phyloP scores from a whole-genome alignment of 1,284 basidiomycete species.

The Prillingera fragicola region DNA sequence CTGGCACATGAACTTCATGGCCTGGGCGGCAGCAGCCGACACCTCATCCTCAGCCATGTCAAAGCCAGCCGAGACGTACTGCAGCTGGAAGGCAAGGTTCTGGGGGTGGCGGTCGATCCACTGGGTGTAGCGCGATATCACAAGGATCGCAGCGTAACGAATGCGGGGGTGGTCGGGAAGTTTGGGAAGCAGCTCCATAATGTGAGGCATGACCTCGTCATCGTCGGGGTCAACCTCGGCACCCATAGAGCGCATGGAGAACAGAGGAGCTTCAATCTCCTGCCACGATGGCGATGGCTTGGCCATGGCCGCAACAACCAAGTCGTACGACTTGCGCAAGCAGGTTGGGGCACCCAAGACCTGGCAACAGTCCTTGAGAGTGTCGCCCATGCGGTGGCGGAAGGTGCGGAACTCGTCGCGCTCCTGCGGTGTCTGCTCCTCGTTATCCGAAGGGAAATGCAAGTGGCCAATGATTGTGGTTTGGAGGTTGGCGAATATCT shows the following conservation, averaged over 20 bases:
- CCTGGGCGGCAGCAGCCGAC: slow-evolving; percentile 88
- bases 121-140: slow-evolving; percentile 92
- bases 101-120: slow-evolving; percentile 90
- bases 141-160: slow-evolving; percentile 89
- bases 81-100: slow-evolving; percentile 78
- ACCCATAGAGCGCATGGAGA: slow-evolving; percentile 98
- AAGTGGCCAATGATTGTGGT: slow-evolving; percentile 83
- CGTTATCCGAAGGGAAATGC: slow-evolving; percentile 79
- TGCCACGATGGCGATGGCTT: slow-evolving; percentile 67
- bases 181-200: slow-evolving; percentile 88
- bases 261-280: slow-evolving; percentile 94
- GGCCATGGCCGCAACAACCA: slow-evolving; percentile 66
- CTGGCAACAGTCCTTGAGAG: slow-evolving; percentile 96
- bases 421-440: slow-evolving; percentile 72
- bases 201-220: slow-evolving; percentile 80
- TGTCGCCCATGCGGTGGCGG: slow-evolving; percentile 97
- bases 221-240: slow-evolving; percentile 83
- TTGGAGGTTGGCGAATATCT: slow-evolving; percentile 80
- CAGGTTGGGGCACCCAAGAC: slow-evolving; percentile 86
- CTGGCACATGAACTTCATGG: slow-evolving; percentile 93
- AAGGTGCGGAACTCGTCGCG: slow-evolving; percentile 90
- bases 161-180: slow-evolving; percentile 87
- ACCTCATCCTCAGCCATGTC: slow-evolving; percentile 75
- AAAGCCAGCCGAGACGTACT: slow-evolving; percentile 90
- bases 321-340: slow-evolving; percentile 70